Evolutionary conservation across 2,329 filamentous ascomycete species (phyloP), one percentile per base, ranked within the genome.

Genomic region (Verticillium tricorpus): DNA sequence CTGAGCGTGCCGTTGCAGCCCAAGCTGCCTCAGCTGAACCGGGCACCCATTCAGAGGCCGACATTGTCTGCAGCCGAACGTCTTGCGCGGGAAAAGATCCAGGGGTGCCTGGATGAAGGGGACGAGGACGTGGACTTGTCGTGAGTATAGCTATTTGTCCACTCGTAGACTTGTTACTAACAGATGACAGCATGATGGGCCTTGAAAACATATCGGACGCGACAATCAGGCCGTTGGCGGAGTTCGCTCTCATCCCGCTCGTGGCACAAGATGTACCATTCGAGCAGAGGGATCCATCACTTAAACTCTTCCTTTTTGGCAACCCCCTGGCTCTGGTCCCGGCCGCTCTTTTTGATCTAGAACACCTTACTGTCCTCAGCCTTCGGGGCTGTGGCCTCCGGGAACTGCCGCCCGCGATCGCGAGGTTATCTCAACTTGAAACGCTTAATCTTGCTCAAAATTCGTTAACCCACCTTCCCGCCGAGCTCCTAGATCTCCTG

Each of bases 361-460:
- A 85, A 25, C 77, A 85, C 67, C 76, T 92, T 34, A 87, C 84
- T 0, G 83, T 87, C 17, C 80, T 92, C 14, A 90, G 84, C 67
- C 77, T 92, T 17, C 85, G 89, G 39, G 83, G 81, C 63, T 91
- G 91, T 67, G 72, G 79, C 28, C 78, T 92, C 15, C 76, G 74
- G 0, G 83, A 89, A 68, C 74, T 92, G 2, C 86, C 89, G 1
- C 77, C 85, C 0, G 78, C 80, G 3, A 85, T 92, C 57, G 78
- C 77, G 25, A 82, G 82, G 35, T 77, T 92, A 7, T 71, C 70
- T 5, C 86, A 85, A 62, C 78, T 92, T 4, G 76, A 77, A 58
- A 81, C 85, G 58, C 80, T 92, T 45, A 91, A 91, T 66, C 67
- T 92, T 9, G 84, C 87, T 1, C 83, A 88, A 60, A 92, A 91